Evolutionary conservation across 2,329 filamentous ascomycete genomes (phyloP), one percentile per base, ranked within the genome.

Genomic region (Rutstroemia sp.): DNA sequence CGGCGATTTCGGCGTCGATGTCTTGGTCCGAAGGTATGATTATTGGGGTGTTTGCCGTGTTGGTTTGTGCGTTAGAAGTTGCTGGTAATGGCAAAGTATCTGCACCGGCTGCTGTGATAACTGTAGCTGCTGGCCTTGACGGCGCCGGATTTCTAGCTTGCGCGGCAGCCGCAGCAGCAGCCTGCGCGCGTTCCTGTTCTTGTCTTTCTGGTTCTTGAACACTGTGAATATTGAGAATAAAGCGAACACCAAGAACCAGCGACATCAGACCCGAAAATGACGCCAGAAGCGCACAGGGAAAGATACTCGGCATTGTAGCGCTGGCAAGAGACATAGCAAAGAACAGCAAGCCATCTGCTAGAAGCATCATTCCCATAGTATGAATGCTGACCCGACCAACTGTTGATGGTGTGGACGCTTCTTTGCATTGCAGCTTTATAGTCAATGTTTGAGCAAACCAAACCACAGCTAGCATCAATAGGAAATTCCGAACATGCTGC

Each of bases 371-470:
- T 51, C 77, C 76, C 23, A 79, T 75, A 0, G 83, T 86, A 66
- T 78, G 79, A 66, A 87, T 83, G 69, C 83, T 87, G 63, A 87
- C 78, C 18, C 85, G 76, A 3, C 81, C 83, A 62, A 86, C 75
- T 2, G 83, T 87, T 0, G 84, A 87, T 2, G 85, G 85, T 7
- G 85, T 87, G 48, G 77, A 83, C 0, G 83, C 80, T 65, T 86
- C 83, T 61, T 79, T 80, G 74, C 86, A 84, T 70, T 88, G 85
- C 48, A 75, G 70, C 65, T 85, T 83, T 54, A 86, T 73, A 4
- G 87, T 74, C 60, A 79, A 76, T 38, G 85, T 77, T 69, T 88
- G 84, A n/a, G 71, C 75, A 58, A 82, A 77, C 37, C 85, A 72
- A n/a, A 85, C 69, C 18, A 75, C 68, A 2, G 80, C 79, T 58